These are phyloP conservation scores for Parathielavia appendiculata DNA, from an alignment of 495 filamentous ascomycete genomes.

Conservation along the genomic window DNA sequence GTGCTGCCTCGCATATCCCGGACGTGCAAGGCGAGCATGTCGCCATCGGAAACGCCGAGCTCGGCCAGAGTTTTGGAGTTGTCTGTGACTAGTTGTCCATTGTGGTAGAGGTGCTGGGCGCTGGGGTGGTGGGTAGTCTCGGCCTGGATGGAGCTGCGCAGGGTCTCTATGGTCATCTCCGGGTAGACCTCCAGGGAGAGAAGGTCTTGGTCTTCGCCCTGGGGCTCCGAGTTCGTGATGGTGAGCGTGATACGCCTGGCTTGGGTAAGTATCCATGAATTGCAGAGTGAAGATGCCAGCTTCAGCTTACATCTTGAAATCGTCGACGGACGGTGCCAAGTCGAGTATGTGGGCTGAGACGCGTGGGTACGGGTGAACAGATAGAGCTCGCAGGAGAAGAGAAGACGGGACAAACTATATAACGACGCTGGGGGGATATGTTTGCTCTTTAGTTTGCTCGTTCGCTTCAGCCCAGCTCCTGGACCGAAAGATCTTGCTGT, in stretches of 20 bases:
- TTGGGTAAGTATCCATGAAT: neutral
- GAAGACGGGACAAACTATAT: too few species aligned
- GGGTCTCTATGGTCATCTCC: slow-evolving; percentile 77
- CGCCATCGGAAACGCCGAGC: slow-evolving; percentile 78
- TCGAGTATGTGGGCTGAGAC: neutral
- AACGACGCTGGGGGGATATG: too few species aligned
- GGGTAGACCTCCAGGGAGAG: slow-evolving; percentile 77
- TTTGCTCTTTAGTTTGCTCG: too few species aligned
- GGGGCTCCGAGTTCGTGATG: slow-evolving; percentile 72
- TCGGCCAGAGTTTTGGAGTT: slow-evolving; percentile 74
- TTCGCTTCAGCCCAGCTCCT: too few species aligned
- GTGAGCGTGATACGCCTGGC: slow-evolving; percentile 46
- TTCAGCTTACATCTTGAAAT: slow-evolving; percentile 11
- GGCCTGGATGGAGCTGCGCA: slow-evolving; percentile 75
- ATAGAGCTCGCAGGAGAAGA: too few species aligned
- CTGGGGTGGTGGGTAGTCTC: slow-evolving; percentile 49
- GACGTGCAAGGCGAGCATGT: slow-evolving; percentile 86
- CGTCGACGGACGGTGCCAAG: neutral
- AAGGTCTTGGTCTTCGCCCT: slow-evolving; percentile 65
- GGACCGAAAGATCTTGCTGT: neutral
- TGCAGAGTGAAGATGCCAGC: neutral
- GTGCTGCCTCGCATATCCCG: slow-evolving; percentile 48
- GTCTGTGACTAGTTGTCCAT: slow-evolving; percentile 73
- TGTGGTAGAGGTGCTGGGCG: slow-evolving; percentile 77
- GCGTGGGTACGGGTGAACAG: too few species aligned